These are phyloP conservation scores for Fragaria iinumae DNA, from an alignment of 306 rosid species.

Conservation along the genomic window DNA sequence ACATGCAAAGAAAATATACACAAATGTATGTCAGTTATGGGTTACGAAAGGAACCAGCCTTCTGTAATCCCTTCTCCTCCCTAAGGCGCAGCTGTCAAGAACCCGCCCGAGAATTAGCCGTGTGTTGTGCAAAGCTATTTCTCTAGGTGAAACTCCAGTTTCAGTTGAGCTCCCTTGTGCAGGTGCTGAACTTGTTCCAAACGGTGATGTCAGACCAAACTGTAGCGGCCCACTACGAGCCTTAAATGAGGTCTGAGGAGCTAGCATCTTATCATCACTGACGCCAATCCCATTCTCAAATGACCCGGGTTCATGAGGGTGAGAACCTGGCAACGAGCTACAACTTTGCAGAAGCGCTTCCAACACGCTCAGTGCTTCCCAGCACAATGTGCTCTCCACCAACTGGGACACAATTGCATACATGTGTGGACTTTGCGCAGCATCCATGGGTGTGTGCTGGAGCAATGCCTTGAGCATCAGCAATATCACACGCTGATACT, in stretches of 20 bases:
- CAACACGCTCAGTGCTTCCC: conserved; percentile 95
- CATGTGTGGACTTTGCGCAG: conserved; percentile 97
- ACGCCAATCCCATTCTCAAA: conserved; percentile 73
- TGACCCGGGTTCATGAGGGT: conserved; percentile 61
- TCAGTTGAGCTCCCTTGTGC: conserved; percentile 49
- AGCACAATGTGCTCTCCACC: conserved; percentile 95
- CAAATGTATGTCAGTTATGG: conserved; percentile 35
- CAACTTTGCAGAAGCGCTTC: conserved; percentile 99
- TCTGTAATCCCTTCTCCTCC: conserved; percentile 82
- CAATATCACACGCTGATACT: conserved; percentile 93
- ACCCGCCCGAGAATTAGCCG: conserved; percentile 88
- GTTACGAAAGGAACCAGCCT: conserved; percentile 87
- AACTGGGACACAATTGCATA: conserved; percentile 92
- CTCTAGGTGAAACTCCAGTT: conserved; percentile 63
- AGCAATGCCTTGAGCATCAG: conserved; percentile 95
- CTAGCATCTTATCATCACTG: conserved; percentile 70
- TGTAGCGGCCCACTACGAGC: conserved; percentile 97
- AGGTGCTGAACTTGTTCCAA: conserved; percentile 33
- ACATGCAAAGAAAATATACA: neutral
- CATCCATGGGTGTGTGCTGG: conserved; percentile 98
- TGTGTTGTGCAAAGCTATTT: conserved; percentile 87
- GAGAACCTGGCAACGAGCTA: conserved; percentile 80
- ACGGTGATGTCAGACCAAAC: conserved; percentile 53
- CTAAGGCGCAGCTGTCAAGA: conserved; percentile 73
- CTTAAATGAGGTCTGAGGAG: conserved; percentile 83